Evolutionary conservation across 805 yeast species (phyloP).

Genomic region (Wickerhamomyces mucosus): DNA sequence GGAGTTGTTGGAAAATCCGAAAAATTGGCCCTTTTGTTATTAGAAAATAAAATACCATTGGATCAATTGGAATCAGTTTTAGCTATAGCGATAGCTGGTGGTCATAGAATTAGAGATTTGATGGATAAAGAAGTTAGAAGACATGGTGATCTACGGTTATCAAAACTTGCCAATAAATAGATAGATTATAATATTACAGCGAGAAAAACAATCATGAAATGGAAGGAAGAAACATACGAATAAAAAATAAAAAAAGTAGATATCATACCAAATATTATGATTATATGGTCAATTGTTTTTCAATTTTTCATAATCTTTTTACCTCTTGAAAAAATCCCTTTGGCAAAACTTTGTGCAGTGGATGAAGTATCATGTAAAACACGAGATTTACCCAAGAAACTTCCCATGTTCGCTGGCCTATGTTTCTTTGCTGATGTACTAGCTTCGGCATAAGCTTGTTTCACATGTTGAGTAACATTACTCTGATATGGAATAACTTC

Average conservation of each 20-base stretch:
- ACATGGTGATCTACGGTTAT: conserved; percentile 54
- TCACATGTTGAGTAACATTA: conserved; percentile 32
- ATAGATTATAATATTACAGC: background rate
- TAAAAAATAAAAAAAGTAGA: background rate
- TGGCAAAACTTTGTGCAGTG: conserved; percentile 41
- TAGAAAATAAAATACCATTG: conserved; percentile 80
- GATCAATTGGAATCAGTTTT: conserved; percentile 70
- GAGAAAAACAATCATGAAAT: background rate
- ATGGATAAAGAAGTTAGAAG: conserved; percentile 81
- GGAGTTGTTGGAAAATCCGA: conserved; percentile 81
- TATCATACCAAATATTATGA: background rate
- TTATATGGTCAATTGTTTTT: conserved; percentile 5
- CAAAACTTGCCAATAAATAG: conserved; percentile 27
- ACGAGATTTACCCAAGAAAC: conserved; percentile 40
- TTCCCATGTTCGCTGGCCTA: conserved; percentile 30
- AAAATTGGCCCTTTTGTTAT: conserved; percentile 62
- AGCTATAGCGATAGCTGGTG: conserved; percentile 80
- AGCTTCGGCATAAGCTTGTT: conserved; percentile 59
- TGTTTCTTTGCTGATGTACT: conserved; percentile 19
- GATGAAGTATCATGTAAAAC: conserved; percentile 43
- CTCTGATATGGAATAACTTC: conserved; percentile 20
- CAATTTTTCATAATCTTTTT: conserved; percentile 35
- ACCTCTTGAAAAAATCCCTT: conserved; percentile 46
- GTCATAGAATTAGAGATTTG: conserved; percentile 68
- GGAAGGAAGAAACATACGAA: background rate